A percentile compares a stretch with the other conserved stretches of the same genome.
Conservation (phyloP, 129 eudicot species). For the Escallonia rubra region DNA sequence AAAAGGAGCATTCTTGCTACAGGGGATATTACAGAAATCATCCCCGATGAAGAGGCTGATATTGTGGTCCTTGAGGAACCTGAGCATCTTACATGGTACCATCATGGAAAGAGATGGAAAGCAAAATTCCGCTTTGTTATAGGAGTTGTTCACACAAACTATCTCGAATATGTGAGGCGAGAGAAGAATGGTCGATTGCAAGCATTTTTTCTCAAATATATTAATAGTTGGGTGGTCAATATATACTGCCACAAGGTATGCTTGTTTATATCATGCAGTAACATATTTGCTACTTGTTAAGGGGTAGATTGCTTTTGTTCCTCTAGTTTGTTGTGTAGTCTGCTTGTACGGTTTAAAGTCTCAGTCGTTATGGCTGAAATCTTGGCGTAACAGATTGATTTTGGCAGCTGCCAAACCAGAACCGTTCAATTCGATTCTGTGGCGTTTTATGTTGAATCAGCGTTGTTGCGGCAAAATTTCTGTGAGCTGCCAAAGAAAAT, state of each 20-base stretch:
- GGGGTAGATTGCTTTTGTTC: too few species aligned
- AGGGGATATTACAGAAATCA: conserved; percentile 87
- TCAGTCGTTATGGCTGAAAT: too few species aligned
- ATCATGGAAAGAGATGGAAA: conserved; percentile 97
- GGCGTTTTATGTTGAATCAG: too few species aligned
- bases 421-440: too few species aligned
- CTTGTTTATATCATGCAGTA: neutral
- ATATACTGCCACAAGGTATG: conserved; percentile 93
- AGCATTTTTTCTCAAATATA: conserved; percentile 65
- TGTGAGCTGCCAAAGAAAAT: too few species aligned
- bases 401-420: too few species aligned
- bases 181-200: conserved; percentile 70
- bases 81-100: conserved; percentile 98
- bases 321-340: too few species aligned
- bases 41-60: conserved; percentile 90
- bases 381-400: too few species aligned
- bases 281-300: too few species aligned
- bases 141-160: conserved; percentile 93
- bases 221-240: conserved; percentile 86
- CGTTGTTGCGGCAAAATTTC: too few species aligned
- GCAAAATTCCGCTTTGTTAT: conserved; percentile 67
- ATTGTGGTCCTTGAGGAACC: conserved; percentile 99
- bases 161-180: conserved; percentile 82
- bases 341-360: too few species aligned
- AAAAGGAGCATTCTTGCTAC: conserved; percentile 95